Evolutionary conservation across 345 rosid genomes (phyloP), one percentile per base, ranked within the genome.

Genomic region (Sonneratia alba): DNA sequence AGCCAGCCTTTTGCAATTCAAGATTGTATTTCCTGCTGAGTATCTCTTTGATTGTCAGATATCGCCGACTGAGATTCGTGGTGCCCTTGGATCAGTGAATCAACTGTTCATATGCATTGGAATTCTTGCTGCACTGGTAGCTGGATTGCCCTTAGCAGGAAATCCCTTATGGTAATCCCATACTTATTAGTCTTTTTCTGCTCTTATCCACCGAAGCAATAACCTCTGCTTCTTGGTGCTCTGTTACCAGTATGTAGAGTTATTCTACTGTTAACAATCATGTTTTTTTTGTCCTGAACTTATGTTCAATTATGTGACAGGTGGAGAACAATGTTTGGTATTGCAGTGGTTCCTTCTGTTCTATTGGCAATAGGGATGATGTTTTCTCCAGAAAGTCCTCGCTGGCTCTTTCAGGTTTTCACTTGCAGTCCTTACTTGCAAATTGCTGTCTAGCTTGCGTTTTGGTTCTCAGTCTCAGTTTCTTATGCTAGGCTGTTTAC

Each of bases 291-390:
- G 51, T 37, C 32, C 15, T 64, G 12, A 27, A 11, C 38, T 32
- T 10, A 2, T 43, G 37, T 56, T 67, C 14, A 19, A 55, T 70
- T 40, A 42, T 68, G 65, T 70, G 71, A 77, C 81, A 95, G 99
- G 99, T 95, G 99, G 99, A 85, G 99, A 83, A 88, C 94, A 72
- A 95, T 95, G 99, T 95, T 90, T 72, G 90, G 94, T 66, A 73
- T 95, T 75, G 84, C 99, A 19, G 91, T 79, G 71, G 78, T 90
- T 67, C 99, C 99, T 45, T 89, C 99, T 73, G 79, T 89, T 77
- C 84, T 95, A 24, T 79, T 95, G 83, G 99, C 88, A 15, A 27
- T 92, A 68, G 99, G 99, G 73, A 92, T 91, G 97, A 72, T 81
- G 24, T 85, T 92, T 82, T 87, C 98, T 71, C 99, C 99, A 15